A percentile compares a stretch with the other conserved stretches of the same genome.
phyloP scores from a whole-genome alignment of 306 rosid species.

The Cercis canadensis region DNA sequence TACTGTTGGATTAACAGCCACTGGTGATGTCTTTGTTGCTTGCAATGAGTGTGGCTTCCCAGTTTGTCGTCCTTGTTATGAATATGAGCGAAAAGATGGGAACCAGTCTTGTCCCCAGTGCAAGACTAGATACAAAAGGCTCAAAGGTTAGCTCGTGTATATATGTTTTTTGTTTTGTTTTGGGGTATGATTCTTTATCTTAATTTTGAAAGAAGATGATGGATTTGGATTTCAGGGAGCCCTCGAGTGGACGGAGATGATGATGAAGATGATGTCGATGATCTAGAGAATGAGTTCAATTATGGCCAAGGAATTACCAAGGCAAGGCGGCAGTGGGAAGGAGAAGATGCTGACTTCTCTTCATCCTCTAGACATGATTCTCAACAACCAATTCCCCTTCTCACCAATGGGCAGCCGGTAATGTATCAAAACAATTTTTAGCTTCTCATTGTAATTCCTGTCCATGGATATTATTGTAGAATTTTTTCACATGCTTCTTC shows the following conservation, averaged over 20 bases:
- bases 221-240: constrained; percentile 71
- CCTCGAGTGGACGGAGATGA: constrained; percentile 96
- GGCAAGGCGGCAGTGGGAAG: constrained; percentile 78
- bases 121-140: constrained; percentile 97
- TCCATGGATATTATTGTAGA: neutral
- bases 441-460: neutral
- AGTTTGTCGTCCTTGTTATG: constrained; percentile 93
- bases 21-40: constrained; percentile 93
- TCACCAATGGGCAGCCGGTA: constrained; percentile 87
- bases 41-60: constrained; percentile 99
- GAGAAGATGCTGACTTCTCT: constrained; percentile 80
- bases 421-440: constrained; percentile 18
- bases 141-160: constrained; percentile 57
- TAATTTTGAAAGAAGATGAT: constrained; percentile 15
- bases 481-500: neutral
- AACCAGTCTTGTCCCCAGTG: constrained; percentile 94
- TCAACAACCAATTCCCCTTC: constrained; percentile 89
- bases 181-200: neutral
- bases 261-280: constrained; percentile 89
- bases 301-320: constrained; percentile 59
- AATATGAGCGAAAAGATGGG: constrained; percentile 94
- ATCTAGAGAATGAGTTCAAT: constrained; percentile 88
- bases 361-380: constrained; percentile 87
- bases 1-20: constrained; percentile 70
- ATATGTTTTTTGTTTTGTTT: neutral